Conservation (phyloP, 176 grass and related monocot species). For the Areca catechu region DNA sequence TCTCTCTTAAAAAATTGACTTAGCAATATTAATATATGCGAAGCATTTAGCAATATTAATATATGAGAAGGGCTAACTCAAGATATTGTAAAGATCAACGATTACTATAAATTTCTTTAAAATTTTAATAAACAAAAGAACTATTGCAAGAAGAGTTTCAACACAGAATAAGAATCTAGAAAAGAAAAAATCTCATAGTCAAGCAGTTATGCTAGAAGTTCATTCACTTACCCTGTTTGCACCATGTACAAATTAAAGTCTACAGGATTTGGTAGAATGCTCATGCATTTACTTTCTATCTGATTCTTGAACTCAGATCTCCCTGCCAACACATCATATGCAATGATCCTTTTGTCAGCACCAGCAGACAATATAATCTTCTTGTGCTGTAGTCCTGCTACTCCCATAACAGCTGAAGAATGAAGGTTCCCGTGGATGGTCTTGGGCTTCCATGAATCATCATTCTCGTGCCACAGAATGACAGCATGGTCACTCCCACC, state of each 20-base stretch:
- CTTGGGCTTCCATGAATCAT: conserved; percentile 69
- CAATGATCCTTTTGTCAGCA: conserved; percentile 83
- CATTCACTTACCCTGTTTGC: conserved; percentile 75
- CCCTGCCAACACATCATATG: conserved; percentile 60
- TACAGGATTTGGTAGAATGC: conserved; percentile 60
- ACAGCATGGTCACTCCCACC: conserved; percentile 85
- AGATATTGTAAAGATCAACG: too few relatives aligned
- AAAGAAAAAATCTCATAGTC: background rate
- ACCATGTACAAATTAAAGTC: conserved; percentile 98
- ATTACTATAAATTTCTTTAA: too few relatives aligned
- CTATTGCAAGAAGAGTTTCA: too few relatives aligned
- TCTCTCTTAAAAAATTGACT: too few relatives aligned
- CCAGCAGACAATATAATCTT: conserved; percentile 76
- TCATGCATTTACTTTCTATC: conserved; percentile 95
- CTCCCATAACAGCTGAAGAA: conserved; percentile 83
- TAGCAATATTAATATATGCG: too few relatives aligned
- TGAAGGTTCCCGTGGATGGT: conserved; percentile 53
- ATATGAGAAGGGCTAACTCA: too few relatives aligned
- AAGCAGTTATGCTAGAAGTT: conserved; percentile 9
- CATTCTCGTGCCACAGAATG: conserved; percentile 70
- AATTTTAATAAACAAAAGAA: too few relatives aligned
- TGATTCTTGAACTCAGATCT: conserved; percentile 70
- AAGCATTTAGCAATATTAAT: too few relatives aligned
- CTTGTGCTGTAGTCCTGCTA: conserved; percentile 74
- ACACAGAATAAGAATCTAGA: background rate